A percentile compares a stretch with the other conserved stretches of the same genome.
Evolutionary conservation across 257 asterid species (phyloP).

Genomic region (Oldenlandia corymbosa): DNA sequence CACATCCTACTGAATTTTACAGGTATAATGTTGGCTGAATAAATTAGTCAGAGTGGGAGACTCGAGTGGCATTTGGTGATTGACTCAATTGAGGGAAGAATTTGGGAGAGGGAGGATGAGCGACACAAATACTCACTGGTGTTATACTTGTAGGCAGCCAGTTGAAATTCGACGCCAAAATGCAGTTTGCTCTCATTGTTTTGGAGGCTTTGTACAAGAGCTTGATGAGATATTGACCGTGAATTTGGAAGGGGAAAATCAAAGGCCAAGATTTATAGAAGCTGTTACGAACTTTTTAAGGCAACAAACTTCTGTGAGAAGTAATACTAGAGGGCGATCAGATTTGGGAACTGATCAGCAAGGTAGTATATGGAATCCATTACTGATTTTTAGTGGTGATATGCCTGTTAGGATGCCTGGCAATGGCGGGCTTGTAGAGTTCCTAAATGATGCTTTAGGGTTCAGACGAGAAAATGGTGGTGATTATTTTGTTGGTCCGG

Average conservation of each 20-base stretch:
- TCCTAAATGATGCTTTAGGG: constrained; percentile 75
- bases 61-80: not conserved
- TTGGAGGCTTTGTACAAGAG: constrained; percentile 77
- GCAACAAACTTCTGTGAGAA: constrained; percentile 45
- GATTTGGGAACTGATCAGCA: constrained; percentile 20
- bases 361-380: constrained; percentile 60
- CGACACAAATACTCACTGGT: constrained; percentile 69
- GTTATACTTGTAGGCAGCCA: constrained; percentile 72
- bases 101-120: constrained; percentile 36
- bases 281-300: constrained; percentile 65
- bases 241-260: constrained; percentile 37
- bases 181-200: constrained; percentile 52
- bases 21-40: constrained; percentile 5
- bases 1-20: not conserved
- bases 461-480: constrained; percentile 76
- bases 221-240: constrained; percentile 48
- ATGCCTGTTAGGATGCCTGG: constrained; percentile 68
- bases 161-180: constrained; percentile 38
- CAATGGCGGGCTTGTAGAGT: constrained; percentile 60
- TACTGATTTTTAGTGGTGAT: constrained; percentile 81
- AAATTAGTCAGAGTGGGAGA: not conserved
- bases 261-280: constrained; percentile 72
- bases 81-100: constrained; percentile 11
- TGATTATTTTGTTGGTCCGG: constrained; percentile 81
- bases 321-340: constrained; percentile 25